Evolutionary conservation across 306 rosid species (phyloP).

Genomic region (Quercus gilva): DNA sequence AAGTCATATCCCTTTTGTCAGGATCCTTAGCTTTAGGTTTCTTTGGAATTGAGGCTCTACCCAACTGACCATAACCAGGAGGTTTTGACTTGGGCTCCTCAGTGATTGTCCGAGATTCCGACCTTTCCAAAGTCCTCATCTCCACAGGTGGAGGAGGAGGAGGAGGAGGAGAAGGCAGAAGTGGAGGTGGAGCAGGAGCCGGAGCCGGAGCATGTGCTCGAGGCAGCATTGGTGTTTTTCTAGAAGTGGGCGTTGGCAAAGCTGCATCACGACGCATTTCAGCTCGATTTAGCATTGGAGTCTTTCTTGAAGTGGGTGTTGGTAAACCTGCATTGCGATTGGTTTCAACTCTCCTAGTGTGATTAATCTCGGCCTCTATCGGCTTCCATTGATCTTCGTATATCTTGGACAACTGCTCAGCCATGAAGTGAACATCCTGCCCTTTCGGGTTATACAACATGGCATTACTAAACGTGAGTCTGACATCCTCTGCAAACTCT

Average conservation of each 20-base stretch:
- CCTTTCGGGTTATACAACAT: conserved; percentile 89
- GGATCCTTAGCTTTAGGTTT: conserved; percentile 97
- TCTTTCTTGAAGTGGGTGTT: conserved; percentile 67
- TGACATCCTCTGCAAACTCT: conserved; percentile 98
- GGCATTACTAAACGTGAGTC: conserved; percentile 86
- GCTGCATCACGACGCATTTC: conserved; percentile 42
- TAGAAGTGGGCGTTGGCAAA: conserved; percentile 55
- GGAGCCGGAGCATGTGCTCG: neutral
- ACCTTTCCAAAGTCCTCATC: conserved; percentile 65
- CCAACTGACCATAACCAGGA: conserved; percentile 52
- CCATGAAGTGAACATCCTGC: conserved; percentile 94
- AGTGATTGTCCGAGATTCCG: conserved; percentile 55
- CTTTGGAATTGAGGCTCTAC: conserved; percentile 76
- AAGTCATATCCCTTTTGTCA: conserved; percentile 89
- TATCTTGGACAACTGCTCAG: conserved; percentile 65
- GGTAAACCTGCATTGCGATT: conserved; percentile 50
- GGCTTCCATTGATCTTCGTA: conserved; percentile 89
- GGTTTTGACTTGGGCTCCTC: conserved; percentile 38
- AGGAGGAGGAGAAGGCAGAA: conserved; percentile 28
- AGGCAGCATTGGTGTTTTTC: conserved; percentile 44
- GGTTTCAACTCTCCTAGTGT: conserved; percentile 56
- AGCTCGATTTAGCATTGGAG: conserved; percentile 42
- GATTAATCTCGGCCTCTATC: conserved; percentile 75
- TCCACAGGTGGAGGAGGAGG: conserved; percentile 54
- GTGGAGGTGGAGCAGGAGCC: neutral